Evolutionary conservation across 331 rosid genomes (phyloP).

Genomic region (Acacia concinna): DNA sequence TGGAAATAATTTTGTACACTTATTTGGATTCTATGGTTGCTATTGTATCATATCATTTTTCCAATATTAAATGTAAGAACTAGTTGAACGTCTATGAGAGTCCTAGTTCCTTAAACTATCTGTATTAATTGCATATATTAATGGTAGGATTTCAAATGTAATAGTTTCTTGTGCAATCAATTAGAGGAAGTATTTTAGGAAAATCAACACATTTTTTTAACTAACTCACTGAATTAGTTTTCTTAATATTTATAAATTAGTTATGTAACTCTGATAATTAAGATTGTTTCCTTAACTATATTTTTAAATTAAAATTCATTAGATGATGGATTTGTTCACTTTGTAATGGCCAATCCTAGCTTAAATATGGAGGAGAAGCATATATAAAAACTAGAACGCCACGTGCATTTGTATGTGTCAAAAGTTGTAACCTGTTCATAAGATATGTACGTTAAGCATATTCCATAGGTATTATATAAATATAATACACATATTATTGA

Average conservation of each 20-base stretch:
- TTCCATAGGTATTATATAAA: slow-evolving; percentile 4
- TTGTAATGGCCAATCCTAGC: slow-evolving; percentile 12
- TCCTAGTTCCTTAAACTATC: too few species aligned
- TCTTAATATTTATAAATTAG: too few species aligned
- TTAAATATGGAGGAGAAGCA: neutral
- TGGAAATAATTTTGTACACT: neutral
- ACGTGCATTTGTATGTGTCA: slow-evolving; percentile 31
- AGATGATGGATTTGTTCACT: neutral
- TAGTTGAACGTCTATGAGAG: too few species aligned
- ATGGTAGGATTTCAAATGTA: too few species aligned
- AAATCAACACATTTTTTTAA: too few species aligned
- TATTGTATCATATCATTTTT: neutral
- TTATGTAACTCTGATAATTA: too few species aligned
- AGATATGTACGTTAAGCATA: slow-evolving; percentile 2
- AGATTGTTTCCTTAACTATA: neutral
- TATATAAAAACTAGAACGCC: slow-evolving; percentile 22
- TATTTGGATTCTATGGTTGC: neutral
- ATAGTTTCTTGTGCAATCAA: too few species aligned
- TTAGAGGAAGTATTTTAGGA: too few species aligned
- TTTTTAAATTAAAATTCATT: neutral
- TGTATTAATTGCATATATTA: too few species aligned
- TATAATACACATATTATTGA: slow-evolving; percentile 14
- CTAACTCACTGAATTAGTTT: too few species aligned
- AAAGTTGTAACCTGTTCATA: slow-evolving; percentile 19
- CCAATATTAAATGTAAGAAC: too few species aligned